A percentile compares a stretch with the other conserved stretches of the same genome.
phyloP scores from a whole-genome alignment of 768 basidiomycete species.

The Tricholoma bakamatsutake region DNA sequence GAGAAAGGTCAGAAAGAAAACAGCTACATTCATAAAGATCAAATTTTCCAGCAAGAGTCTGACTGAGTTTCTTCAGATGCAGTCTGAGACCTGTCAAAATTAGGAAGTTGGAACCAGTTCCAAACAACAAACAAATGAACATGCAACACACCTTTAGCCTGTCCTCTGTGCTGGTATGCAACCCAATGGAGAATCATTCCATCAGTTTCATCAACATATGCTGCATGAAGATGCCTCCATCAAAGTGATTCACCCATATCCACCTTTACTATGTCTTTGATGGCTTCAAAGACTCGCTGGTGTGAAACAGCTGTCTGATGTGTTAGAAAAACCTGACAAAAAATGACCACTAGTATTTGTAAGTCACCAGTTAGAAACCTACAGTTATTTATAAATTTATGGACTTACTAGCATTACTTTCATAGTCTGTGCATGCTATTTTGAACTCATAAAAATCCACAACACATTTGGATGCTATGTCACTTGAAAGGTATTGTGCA shows the following conservation, averaged over 20 bases:
- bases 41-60: background rate
- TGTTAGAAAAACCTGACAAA: constrained; percentile 2
- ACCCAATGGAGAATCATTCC: constrained; percentile 15
- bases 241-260: constrained; percentile 15
- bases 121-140: background rate
- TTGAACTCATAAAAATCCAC: constrained; percentile 23
- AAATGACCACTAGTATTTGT: background rate
- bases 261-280: constrained; percentile 15
- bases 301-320: constrained; percentile 16
- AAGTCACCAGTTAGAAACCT: background rate
- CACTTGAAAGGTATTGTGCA: constrained; percentile 19
- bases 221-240: constrained; percentile 20
- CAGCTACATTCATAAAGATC: constrained; percentile 20
- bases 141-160: constrained; percentile 13
- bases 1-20: constrained; percentile 4
- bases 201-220: constrained; percentile 3
- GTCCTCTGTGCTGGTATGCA: constrained; percentile 18
- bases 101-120: background rate
- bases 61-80: constrained; percentile 13
- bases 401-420: constrained; percentile 13
- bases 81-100: constrained; percentile 15
- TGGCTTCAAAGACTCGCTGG: background rate
- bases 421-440: constrained; percentile 13
- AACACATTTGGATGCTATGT: constrained; percentile 21
- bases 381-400: background rate